Conservation (phyloP, 2,329 filamentous ascomycete species). For the Neophaeococcomyces aloes region DNA sequence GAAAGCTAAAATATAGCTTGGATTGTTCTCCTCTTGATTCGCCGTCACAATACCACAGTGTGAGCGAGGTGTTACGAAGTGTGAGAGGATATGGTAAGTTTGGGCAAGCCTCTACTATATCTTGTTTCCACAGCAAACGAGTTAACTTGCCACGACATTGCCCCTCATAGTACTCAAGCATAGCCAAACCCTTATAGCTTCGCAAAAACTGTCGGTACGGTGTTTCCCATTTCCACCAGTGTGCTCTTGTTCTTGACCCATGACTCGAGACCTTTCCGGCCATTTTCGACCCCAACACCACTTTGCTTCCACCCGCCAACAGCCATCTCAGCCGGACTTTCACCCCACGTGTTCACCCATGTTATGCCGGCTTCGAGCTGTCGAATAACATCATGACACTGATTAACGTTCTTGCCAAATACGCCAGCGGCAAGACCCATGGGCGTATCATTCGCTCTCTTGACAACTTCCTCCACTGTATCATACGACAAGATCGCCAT, state of each 20-base stretch:
- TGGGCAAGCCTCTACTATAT: not conserved
- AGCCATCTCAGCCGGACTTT: slow-evolving; percentile 81
- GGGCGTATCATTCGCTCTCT: slow-evolving; percentile 63
- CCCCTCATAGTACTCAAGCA: not conserved
- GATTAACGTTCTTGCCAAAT: slow-evolving; percentile 64
- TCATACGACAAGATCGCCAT: slow-evolving; percentile 70
- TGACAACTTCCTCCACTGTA: slow-evolving; percentile 57
- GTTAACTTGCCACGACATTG: not conserved
- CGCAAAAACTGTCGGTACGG: slow-evolving; percentile 61
- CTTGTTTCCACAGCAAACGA: not conserved
- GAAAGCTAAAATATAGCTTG: slow-evolving; percentile 25
- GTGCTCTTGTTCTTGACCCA: slow-evolving; percentile 86
- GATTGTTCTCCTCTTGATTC: slow-evolving; percentile 33
- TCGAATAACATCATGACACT: slow-evolving; percentile 60
- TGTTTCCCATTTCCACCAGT: slow-evolving; percentile 67
- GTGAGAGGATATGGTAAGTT: not conserved
- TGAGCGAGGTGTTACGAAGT: not conserved
- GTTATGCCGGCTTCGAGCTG: slow-evolving; percentile 74
- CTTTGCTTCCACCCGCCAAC: slow-evolving; percentile 90
- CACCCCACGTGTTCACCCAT: slow-evolving; percentile 92
- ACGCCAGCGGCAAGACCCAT: slow-evolving; percentile 76
- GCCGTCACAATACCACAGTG: slow-evolving; percentile 21
- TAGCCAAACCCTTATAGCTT: slow-evolving; percentile 42
- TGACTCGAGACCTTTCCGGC: slow-evolving; percentile 63
- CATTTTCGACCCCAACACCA: slow-evolving; percentile 80